phyloP scores from a whole-genome alignment of 2,329 filamentous ascomycete species.

The Alternaria sp. region DNA sequence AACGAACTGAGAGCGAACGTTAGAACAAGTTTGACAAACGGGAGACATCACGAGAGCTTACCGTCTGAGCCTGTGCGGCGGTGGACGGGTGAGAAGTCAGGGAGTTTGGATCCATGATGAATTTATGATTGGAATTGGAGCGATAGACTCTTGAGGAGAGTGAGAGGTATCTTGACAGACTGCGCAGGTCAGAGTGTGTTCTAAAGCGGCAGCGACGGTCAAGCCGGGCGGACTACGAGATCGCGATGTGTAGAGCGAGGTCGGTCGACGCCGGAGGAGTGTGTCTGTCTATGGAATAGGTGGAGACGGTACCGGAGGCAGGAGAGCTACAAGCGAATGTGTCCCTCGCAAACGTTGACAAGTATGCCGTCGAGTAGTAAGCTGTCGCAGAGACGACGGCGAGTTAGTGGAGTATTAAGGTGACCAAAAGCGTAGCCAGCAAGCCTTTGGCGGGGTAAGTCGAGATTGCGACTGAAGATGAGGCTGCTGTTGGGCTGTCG shows the following conservation, averaged over 20 bases:
- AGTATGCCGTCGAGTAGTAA: slow-evolving; percentile 39
- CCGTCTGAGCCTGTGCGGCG: slow-evolving; percentile 89
- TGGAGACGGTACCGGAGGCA: slow-evolving; percentile 64
- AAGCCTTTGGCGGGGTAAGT: slow-evolving; percentile 50
- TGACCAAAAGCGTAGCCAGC: slow-evolving; percentile 55
- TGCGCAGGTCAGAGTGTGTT: slow-evolving; percentile 46
- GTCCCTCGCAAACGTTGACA: slow-evolving; percentile 75
- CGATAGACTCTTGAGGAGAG: slow-evolving; percentile 38
- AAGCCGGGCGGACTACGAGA: slow-evolving; percentile 41
- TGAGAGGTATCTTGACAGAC: slow-evolving; percentile 44
- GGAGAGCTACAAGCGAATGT: slow-evolving; percentile 99
- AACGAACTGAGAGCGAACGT: slow-evolving; percentile 65
- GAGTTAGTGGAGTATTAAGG: slow-evolving; percentile 36
- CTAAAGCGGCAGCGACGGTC: slow-evolving; percentile 40
- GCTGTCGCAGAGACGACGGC: slow-evolving; percentile 36
- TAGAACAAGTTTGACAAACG: slow-evolving; percentile 28
- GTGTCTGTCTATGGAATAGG: slow-evolving; percentile 25
- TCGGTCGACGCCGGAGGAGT: slow-evolving; percentile 42
- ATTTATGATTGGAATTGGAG: slow-evolving; percentile 41
- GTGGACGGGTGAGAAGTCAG: slow-evolving; percentile 92
- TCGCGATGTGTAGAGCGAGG: slow-evolving; percentile 41
- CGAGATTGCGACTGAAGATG: slow-evolving; percentile 33
- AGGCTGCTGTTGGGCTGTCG: slow-evolving; percentile 42
- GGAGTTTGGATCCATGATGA: slow-evolving; percentile 74
- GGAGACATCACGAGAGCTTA: slow-evolving; percentile 41